These are phyloP conservation scores for Auriscalpium orientale DNA, from an alignment of 768 basidiomycete species.

Conservation along the genomic window DNA sequence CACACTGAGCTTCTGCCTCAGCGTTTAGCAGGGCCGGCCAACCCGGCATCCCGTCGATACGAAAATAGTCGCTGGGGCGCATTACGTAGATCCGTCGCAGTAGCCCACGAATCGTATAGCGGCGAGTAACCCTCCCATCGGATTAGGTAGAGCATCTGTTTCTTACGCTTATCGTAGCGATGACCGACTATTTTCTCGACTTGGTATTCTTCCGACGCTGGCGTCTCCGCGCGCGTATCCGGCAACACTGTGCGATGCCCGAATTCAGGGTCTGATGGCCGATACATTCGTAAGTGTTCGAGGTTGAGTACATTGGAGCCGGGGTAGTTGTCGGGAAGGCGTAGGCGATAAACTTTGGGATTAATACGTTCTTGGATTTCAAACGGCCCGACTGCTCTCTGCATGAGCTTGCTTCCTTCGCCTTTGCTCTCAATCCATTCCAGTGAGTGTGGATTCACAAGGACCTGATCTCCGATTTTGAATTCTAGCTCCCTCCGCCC, in stretches of 20 bases:
- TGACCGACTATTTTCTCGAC: slow-evolving; percentile 1
- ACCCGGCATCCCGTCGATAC: neutral
- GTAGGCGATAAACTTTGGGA: slow-evolving; percentile 15
- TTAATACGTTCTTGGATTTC: slow-evolving; percentile 16
- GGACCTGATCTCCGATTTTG: slow-evolving; percentile 15
- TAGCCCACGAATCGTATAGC: slow-evolving; percentile 11
- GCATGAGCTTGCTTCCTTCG: slow-evolving; percentile 17
- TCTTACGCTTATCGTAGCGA: neutral
- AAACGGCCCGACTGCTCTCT: slow-evolving; percentile 18
- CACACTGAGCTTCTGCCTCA: too few relatives aligned
- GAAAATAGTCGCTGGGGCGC: neutral
- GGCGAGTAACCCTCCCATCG: slow-evolving; percentile 12
- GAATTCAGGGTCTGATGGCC: slow-evolving; percentile 11
- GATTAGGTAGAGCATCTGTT: slow-evolving; percentile 3
- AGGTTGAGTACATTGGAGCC: slow-evolving; percentile 19
- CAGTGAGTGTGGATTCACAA: slow-evolving; percentile 17
- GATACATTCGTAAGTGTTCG: slow-evolving; percentile 17
- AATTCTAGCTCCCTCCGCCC: slow-evolving; percentile 9
- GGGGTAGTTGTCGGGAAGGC: slow-evolving; percentile 13
- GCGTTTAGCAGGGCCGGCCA: neutral
- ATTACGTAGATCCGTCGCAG: neutral
- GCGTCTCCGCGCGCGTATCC: neutral
- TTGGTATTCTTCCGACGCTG: slow-evolving; percentile 1
- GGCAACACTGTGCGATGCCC: neutral
- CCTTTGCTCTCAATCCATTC: slow-evolving; percentile 12